Percentiles rank a stretch among this genome's conserved stretches.
Conservation (phyloP, 306 rosid genomes). For the Rosa persica region DNA sequence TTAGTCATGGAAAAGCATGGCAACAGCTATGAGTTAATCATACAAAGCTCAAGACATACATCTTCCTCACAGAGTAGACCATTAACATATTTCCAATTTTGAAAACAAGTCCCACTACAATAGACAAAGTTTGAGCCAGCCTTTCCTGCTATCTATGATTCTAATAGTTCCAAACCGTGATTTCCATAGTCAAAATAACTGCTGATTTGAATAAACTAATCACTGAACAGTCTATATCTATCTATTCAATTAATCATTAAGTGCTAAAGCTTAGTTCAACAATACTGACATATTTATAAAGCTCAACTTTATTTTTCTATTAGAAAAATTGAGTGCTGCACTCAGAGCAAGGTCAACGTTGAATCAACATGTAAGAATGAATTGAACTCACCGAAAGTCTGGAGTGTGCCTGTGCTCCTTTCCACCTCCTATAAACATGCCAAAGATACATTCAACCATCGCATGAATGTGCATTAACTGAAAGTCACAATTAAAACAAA, state of each 20-base stretch:
- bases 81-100: background rate
- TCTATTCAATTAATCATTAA: background rate
- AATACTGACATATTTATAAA: background rate
- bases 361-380: conserved; percentile 1
- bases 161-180: background rate
- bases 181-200: background rate
- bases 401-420: conserved; percentile 68
- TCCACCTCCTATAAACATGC: conserved; percentile 68
- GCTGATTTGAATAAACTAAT: background rate
- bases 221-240: background rate
- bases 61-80: background rate
- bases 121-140: background rate
- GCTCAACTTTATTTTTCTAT: background rate
- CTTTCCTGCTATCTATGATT: background rate
- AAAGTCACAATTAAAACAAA: conserved; percentile 4
- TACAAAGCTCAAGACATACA: background rate
- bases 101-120: background rate
- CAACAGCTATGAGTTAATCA: background rate
- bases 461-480: too few species aligned
- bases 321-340: background rate
- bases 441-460: background rate
- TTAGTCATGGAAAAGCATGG: background rate
- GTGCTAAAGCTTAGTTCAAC: background rate
- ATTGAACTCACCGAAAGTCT: conserved; percentile 58
- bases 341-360: background rate